Percentiles rank a stretch among this genome's conserved stretches.
Evolutionary conservation across 495 filamentous ascomycete species (phyloP).

Genomic region (Xylaria telfairii): DNA sequence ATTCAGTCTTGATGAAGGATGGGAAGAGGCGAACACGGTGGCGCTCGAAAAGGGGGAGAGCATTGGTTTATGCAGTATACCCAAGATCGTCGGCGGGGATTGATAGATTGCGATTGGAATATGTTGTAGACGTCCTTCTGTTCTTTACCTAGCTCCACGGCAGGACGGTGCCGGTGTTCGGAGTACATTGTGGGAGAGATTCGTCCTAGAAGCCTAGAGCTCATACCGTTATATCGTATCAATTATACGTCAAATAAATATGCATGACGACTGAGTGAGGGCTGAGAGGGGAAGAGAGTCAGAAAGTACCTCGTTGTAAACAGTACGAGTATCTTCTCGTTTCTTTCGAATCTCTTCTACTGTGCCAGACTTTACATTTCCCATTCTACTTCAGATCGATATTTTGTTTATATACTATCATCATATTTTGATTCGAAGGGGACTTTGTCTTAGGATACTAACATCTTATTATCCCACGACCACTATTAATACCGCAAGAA

Average conservation of each 20-base stretch:
- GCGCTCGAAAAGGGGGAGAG: not conserved
- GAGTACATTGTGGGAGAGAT: not conserved
- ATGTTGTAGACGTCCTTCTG: not conserved
- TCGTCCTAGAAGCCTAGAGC: not conserved
- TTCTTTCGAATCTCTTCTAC: no score
- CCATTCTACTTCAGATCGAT: no score
- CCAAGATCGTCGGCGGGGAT: not conserved
- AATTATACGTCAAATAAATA: not conserved
- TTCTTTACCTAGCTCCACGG: no score
- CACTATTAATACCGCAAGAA: no score
- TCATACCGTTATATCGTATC: not conserved
- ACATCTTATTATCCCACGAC: no score
- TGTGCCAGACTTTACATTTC: no score
- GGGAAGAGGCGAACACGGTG: constrained; percentile 5
- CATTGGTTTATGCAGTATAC: constrained; percentile 11
- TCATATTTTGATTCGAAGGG: no score
- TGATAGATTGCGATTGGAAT: not conserved
- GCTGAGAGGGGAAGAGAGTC: no score
- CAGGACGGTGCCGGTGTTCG: not conserved
- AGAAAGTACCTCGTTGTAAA: no score
- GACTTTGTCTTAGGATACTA: no score
- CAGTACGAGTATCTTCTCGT: no score
- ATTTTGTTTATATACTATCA: no score
- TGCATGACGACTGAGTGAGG: not conserved
- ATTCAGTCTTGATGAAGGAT: not conserved